Conservation (phyloP, 345 rosid species). For the Excoecaria agallocha region DNA sequence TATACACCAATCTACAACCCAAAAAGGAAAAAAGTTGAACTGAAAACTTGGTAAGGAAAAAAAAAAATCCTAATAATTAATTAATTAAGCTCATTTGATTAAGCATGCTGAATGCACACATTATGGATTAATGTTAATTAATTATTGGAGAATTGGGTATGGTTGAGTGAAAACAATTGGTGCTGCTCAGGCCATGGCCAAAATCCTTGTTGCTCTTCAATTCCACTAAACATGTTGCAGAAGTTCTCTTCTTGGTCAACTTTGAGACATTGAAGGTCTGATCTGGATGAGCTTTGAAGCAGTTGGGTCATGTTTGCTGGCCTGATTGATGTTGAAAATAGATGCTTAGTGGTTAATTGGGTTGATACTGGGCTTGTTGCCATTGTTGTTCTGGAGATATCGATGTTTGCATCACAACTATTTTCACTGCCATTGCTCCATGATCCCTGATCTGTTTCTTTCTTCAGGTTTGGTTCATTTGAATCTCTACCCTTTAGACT, state of each 20-base stretch:
- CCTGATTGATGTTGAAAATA: slow-evolving; percentile 55
- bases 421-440: slow-evolving; percentile 74
- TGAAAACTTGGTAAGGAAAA: neutral
- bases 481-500: slow-evolving; percentile 52
- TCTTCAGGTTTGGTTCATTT: slow-evolving; percentile 45
- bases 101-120: neutral
- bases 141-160: slow-evolving; percentile 23
- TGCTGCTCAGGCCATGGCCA: slow-evolving; percentile 79
- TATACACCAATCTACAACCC: slow-evolving; percentile 34
- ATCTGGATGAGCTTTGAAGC: slow-evolving; percentile 44
- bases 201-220: slow-evolving; percentile 65
- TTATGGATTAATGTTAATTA: slow-evolving; percentile 5
- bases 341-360: slow-evolving; percentile 38
- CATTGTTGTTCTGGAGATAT: slow-evolving; percentile 44
- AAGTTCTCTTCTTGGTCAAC: slow-evolving; percentile 48
- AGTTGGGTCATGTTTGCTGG: slow-evolving; percentile 45
- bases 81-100: slow-evolving; percentile 14
- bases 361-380: slow-evolving; percentile 41
- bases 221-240: slow-evolving; percentile 65
- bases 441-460: slow-evolving; percentile 56
- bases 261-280: slow-evolving; percentile 44
- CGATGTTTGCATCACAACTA: slow-evolving; percentile 53
- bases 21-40: neutral
- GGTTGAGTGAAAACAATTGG: slow-evolving; percentile 49
- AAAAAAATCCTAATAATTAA: slow-evolving; percentile 12